Conservation (phyloP, 345 rosid genomes). For the Populus nigra region DNA sequence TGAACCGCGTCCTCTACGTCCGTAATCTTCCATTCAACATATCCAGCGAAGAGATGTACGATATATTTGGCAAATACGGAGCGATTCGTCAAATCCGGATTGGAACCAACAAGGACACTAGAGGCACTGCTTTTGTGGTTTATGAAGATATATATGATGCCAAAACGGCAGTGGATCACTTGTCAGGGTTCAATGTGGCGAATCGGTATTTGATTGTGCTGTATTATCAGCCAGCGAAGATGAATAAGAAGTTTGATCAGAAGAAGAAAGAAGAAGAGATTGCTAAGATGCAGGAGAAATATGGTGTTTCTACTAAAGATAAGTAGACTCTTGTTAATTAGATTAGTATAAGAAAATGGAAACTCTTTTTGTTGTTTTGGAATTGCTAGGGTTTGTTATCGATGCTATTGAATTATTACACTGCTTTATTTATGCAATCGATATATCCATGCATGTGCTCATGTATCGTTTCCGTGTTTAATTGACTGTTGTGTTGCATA, state of each 20-base stretch:
- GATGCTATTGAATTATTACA: background rate
- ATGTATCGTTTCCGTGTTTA: background rate
- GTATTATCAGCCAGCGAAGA: slow-evolving; percentile 90
- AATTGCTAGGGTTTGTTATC: background rate
- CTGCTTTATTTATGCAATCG: background rate
- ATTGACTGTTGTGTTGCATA: background rate
- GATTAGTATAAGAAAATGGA: background rate
- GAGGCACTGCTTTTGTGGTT: slow-evolving; percentile 91
- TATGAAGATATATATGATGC: slow-evolving; percentile 98
- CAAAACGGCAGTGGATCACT: slow-evolving; percentile 93
- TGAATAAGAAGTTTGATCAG: slow-evolving; percentile 92
- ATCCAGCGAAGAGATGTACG: slow-evolving; percentile 99
- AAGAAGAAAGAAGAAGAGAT: slow-evolving; percentile 90
- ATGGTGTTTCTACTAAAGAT: slow-evolving; percentile 84
- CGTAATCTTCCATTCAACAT: slow-evolving; percentile 98
- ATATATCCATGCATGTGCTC: background rate
- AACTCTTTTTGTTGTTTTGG: background rate
- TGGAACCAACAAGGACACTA: slow-evolving; percentile 84
- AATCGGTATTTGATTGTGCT: slow-evolving; percentile 84
- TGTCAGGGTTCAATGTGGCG: slow-evolving; percentile 97
- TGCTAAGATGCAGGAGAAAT: slow-evolving; percentile 84
- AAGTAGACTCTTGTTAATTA: slow-evolving; percentile 32
- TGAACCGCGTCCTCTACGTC: slow-evolving; percentile 86
- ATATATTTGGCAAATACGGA: slow-evolving; percentile 95
- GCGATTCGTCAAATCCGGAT: slow-evolving; percentile 95